These are phyloP conservation scores for Eragrostis nindensis DNA, from an alignment of 176 grass and related monocot genomes.

Conservation along the genomic window DNA sequence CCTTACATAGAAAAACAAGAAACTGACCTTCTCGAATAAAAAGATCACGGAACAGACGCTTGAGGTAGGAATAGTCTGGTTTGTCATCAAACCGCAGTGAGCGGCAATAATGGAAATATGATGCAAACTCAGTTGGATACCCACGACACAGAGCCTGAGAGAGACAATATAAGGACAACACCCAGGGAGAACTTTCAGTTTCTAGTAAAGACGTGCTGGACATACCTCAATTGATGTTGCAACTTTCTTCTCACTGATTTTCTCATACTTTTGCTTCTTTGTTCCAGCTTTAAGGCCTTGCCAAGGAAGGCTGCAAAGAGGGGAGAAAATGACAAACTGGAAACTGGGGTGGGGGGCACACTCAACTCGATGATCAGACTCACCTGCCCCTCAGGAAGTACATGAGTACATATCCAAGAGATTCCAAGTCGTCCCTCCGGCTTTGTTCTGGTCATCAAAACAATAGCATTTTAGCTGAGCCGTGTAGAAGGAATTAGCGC, in stretches of 20 bases:
- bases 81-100: slow-evolving; percentile 92
- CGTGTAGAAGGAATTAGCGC: not conserved
- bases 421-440: slow-evolving; percentile 97
- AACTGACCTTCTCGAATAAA: slow-evolving; percentile 93
- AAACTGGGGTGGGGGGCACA: slow-evolving; percentile 10
- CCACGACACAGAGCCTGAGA: slow-evolving; percentile 83
- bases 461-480: slow-evolving; percentile 11
- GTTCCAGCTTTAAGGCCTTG: slow-evolving; percentile 99
- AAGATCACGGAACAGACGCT: slow-evolving; percentile 92
- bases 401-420: slow-evolving; percentile 98
- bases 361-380: slow-evolving; percentile 36
- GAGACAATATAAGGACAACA: slow-evolving; percentile 24
- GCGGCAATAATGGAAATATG: slow-evolving; percentile 97
- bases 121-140: slow-evolving; percentile 91
- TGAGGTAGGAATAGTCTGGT: slow-evolving; percentile 97
- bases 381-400: slow-evolving; percentile 98
- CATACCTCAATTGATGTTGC: slow-evolving; percentile 92
- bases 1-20: not conserved
- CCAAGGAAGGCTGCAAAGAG: slow-evolving; percentile 83
- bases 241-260: slow-evolving; percentile 97
- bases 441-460: slow-evolving; percentile 80
- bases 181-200: not conserved
- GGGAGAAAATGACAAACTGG: slow-evolving; percentile 47
- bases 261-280: slow-evolving; percentile 95
- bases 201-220: slow-evolving; percentile 4